A percentile compares a stretch with the other conserved stretches of the same genome.
Conservation (phyloP, 192 early-diverging fungal species). For the Backusella morwellensis region DNA sequence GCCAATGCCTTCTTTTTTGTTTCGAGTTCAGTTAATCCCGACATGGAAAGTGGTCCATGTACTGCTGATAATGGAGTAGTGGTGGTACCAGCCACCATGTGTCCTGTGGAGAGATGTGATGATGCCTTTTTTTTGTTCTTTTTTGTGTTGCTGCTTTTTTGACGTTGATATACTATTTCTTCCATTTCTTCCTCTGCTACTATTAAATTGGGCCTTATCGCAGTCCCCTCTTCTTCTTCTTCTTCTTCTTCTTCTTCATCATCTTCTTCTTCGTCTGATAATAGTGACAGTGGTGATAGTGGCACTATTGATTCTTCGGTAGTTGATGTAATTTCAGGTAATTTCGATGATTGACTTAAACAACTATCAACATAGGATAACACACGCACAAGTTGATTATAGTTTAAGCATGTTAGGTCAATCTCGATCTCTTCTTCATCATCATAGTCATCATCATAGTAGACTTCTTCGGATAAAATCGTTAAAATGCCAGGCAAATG, state of each 20-base stretch:
- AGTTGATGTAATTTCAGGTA: neutral
- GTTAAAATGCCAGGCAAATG: slow-evolving; percentile 26
- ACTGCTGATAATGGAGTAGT: neutral
- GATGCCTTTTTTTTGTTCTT: neutral
- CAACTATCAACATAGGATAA: slow-evolving; percentile 25
- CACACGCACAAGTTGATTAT: slow-evolving; percentile 17
- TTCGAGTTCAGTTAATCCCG: slow-evolving; percentile 3
- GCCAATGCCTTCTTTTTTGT: neutral
- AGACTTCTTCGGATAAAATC: slow-evolving; percentile 14
- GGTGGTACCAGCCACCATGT: slow-evolving; percentile 5
- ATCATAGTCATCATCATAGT: neutral
- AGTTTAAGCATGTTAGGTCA: slow-evolving; percentile 19
- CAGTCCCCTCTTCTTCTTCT: neutral
- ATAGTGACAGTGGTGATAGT: neutral
- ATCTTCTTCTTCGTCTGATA: neutral
- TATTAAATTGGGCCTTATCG: neutral
- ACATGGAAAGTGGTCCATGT: slow-evolving; percentile 4
- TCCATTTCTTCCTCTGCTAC: neutral
- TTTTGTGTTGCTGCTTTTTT: neutral
- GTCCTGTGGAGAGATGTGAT: neutral
- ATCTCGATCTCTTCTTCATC: slow-evolving; percentile 22
- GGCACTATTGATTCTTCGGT: neutral
- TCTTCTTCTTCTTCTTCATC: neutral
- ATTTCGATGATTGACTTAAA: neutral
- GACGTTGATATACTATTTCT: neutral